Conservation (phyloP, 1,284 basidiomycete species). For the Volvariella volvacea region DNA sequence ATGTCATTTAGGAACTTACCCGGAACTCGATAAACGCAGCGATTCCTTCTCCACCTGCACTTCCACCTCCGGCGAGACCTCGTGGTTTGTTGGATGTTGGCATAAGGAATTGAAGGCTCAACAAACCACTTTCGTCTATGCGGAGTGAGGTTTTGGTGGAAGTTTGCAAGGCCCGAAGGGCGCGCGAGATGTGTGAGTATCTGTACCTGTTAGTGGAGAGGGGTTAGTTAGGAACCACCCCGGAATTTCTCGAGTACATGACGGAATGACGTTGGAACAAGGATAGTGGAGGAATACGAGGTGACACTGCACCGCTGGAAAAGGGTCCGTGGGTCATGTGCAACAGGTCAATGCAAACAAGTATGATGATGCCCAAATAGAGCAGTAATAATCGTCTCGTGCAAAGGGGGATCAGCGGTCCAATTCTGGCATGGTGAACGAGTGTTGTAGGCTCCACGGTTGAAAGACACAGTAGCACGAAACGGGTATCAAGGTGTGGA, state of each 20-base stretch:
- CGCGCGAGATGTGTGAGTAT: conserved; percentile 63
- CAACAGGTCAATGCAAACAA: too few species aligned
- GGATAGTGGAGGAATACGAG: not conserved
- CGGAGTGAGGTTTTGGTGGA: conserved; percentile 84
- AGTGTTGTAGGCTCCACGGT: too few species aligned
- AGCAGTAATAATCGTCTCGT: too few species aligned
- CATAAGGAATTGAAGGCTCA: conserved; percentile 86
- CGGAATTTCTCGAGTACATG: not conserved
- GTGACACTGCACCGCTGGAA: too few species aligned
- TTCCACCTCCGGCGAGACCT: conserved; percentile 24
- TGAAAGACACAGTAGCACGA: too few species aligned
- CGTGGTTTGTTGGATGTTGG: conserved; percentile 45
- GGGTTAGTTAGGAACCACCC: too few species aligned
- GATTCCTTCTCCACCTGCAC: conserved; percentile 15
- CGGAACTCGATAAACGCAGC: conserved; percentile 77
- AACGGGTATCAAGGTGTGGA: too few species aligned
- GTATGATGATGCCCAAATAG: too few species aligned
- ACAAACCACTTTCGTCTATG: conserved; percentile 72
- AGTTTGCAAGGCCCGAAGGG: conserved; percentile 67
- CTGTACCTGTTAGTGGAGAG: conserved; percentile 55
- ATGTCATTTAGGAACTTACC: too few species aligned
- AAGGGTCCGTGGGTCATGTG: too few species aligned
- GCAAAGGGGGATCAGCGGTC: too few species aligned
- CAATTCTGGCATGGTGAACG: too few species aligned
- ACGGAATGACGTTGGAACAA: conserved; percentile 1